phyloP scores from a whole-genome alignment of 805 yeast species.

The Teunomyces stri region DNA sequence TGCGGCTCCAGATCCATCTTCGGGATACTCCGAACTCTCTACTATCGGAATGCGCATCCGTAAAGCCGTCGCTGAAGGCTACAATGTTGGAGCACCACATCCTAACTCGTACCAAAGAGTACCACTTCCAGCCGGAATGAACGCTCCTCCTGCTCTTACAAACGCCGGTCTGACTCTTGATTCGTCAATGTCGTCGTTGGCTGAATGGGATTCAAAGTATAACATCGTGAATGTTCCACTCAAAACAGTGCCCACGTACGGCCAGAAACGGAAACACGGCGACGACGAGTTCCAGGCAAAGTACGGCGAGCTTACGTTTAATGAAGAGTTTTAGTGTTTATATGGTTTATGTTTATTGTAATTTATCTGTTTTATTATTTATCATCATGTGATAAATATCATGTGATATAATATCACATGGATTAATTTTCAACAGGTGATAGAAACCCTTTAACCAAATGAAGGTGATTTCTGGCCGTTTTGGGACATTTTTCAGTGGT shows the following conservation, averaged over 20 bases:
- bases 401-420: too few relatives aligned
- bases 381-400: too few relatives aligned
- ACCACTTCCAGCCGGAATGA: conserved; percentile 41
- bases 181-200: conserved; percentile 35
- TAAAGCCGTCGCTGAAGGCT: conserved; percentile 64
- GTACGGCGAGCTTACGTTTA: conserved; percentile 46
- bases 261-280: conserved; percentile 24
- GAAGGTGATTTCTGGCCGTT: too few relatives aligned
- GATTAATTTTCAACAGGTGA: too few relatives aligned
- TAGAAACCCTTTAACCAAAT: too few relatives aligned
- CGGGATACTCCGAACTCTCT: conserved; percentile 41
- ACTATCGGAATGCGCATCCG: conserved; percentile 72
- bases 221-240: conserved; percentile 10
- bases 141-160: conserved; percentile 45
- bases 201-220: conserved; percentile 37
- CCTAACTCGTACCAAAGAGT: conserved; percentile 14
- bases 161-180: conserved; percentile 44
- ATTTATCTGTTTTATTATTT: too few relatives aligned
- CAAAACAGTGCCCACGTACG: conserved; percentile 7
- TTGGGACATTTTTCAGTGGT: neutral
- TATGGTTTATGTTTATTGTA: neutral
- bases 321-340: conserved; percentile 45
- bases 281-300: conserved; percentile 21
- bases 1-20: conserved; percentile 16
- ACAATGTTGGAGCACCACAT: conserved; percentile 20